Conservation (phyloP, 2,329 filamentous ascomycete species). For the Ceratocystis lukuohia region DNA sequence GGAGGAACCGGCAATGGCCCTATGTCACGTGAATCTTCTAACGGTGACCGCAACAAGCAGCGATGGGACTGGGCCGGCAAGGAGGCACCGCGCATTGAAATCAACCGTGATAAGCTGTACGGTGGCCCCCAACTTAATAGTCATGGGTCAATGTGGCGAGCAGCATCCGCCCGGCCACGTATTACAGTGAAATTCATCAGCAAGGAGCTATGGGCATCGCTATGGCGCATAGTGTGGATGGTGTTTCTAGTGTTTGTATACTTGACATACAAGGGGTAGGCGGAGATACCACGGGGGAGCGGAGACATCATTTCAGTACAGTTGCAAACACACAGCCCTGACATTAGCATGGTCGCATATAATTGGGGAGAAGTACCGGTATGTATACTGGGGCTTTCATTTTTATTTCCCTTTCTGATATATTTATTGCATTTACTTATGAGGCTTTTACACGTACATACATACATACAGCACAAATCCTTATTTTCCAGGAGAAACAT, state of each 20-base stretch:
- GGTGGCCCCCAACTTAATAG: conserved; percentile 12
- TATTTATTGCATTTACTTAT: conserved; percentile 7
- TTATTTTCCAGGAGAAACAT: background rate
- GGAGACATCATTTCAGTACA: background rate
- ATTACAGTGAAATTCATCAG: conserved; percentile 35
- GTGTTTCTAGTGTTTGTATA: conserved; percentile 52
- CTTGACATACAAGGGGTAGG: conserved; percentile 49
- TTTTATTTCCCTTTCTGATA: background rate
- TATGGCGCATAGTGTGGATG: conserved; percentile 51
- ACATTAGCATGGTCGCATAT: background rate
- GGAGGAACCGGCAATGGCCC: background rate
- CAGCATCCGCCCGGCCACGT: conserved; percentile 25
- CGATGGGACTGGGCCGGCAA: conserved; percentile 33
- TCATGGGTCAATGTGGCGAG: conserved; percentile 22
- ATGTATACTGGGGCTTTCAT: background rate
- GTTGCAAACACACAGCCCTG: too few relatives aligned
- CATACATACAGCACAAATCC: too few relatives aligned
- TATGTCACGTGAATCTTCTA: conserved; percentile 19
- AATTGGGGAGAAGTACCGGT: background rate
- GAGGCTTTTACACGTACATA: conserved; percentile 30
- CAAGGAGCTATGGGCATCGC: conserved; percentile 47
- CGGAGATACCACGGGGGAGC: background rate
- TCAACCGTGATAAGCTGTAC: conserved; percentile 36
- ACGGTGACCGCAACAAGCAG: conserved; percentile 18
- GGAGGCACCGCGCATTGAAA: conserved; percentile 39